Base-by-base conservation (phyloP, 352 stramenopile species). In the Globisporangium orthogonon region DNA sequence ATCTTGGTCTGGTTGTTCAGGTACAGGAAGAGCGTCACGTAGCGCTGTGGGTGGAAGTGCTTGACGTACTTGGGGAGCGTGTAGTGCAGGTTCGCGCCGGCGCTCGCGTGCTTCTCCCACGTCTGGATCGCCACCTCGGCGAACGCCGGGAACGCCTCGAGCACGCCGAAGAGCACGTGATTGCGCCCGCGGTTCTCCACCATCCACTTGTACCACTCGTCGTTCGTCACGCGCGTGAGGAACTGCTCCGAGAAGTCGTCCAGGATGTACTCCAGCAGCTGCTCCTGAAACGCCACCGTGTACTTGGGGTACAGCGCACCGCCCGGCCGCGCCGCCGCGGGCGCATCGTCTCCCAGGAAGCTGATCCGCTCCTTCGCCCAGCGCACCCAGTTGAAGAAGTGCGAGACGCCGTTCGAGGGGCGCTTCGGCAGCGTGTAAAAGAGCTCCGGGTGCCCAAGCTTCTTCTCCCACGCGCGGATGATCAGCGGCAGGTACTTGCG, bases 11-110 rank as follows among this genome's bases (percentile, higher is more conserved):
- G 86, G 67, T 98, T 95, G 69, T 88, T 98, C 40, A 99, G 73
- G 73, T 99, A 99, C 54, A 98, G 78, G 65, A 98, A 98, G 5
- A 99, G 71, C 51, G 96, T 99, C 18, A 95, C 93, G 69, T 95
- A 98, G 11, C 97, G 86, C 79, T 99, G 98, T 46, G 85, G 85
- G 43, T 92, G 69, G 60, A 90, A 91, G 65, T 93, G 78, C 52
- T 83, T 76, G 29, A 84, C 69, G 56, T 82, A 87, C 54, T 67
- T 63, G 2, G 85, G 85, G 39, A 92, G 37, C 44, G 58, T 78
- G 69, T 91, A 94, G 48, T 76, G 67, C 28, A 86, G 62, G 3
- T 50, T 48, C 10, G 58, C 7, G 13, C 48, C 37, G 29, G 57
- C 64, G 7, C 63, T 65, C 0, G 87, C 74, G 30, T 62, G 79